These are phyloP conservation scores for Boletus subparvulus DNA, from an alignment of 768 basidiomycete genomes.

Conservation along the genomic window DNA sequence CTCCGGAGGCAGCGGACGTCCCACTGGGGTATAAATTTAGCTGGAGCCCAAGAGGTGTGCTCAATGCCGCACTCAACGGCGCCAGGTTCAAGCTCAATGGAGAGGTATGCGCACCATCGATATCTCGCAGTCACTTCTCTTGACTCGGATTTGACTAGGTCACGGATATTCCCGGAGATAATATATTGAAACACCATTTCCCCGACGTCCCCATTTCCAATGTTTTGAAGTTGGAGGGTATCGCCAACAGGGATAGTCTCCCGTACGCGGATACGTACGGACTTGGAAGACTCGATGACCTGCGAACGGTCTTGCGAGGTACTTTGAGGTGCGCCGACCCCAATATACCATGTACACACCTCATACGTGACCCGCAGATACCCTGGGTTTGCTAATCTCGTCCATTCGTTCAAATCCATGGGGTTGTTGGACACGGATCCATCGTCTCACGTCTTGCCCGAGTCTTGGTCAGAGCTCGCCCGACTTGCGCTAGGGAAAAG, in stretches of 20 bases:
- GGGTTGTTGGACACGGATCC: conserved; percentile 58
- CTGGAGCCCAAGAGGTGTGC: conserved; percentile 88
- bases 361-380: conserved; percentile 49
- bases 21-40: conserved; percentile 92
- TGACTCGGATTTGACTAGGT: conserved; percentile 33
- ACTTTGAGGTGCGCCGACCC: conserved; percentile 62
- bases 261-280: conserved; percentile 67
- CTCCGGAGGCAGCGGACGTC: conserved; percentile 55
- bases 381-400: conserved; percentile 73
- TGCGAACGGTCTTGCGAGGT: conserved; percentile 76
- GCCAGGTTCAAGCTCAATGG: conserved; percentile 64
- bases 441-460: conserved; percentile 17
- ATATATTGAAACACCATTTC: conserved; percentile 60
- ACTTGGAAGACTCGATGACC: conserved; percentile 39
- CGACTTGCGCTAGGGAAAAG: conserved; percentile 34
- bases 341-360: not conserved
- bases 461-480: conserved; percentile 38
- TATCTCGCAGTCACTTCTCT: not conserved
- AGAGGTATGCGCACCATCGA: conserved; percentile 40
- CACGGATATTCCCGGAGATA: conserved; percentile 47
- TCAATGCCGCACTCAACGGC: conserved; percentile 73
- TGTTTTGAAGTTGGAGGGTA: conserved; percentile 70
- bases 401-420: conserved; percentile 68
- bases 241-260: conserved; percentile 83
- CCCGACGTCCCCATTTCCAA: conserved; percentile 63